These are phyloP conservation scores for Pleoardoris graminearum DNA, from an alignment of 2,329 filamentous ascomycete genomes.

Conservation along the genomic window DNA sequence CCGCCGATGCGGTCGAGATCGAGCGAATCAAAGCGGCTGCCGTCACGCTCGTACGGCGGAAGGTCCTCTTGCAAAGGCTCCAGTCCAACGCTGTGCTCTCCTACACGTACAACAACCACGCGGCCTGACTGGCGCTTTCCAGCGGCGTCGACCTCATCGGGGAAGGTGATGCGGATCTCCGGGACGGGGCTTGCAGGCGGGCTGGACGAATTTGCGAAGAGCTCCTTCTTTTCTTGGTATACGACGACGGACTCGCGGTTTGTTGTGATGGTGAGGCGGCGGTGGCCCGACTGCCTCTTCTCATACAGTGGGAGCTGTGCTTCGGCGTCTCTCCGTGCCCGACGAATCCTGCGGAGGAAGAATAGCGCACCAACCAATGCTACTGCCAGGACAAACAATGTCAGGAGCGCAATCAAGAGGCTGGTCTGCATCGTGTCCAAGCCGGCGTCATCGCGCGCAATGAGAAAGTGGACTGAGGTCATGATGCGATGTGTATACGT, in stretches of 20 bases:
- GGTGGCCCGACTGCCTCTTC: slow-evolving; percentile 56
- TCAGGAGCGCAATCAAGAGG: slow-evolving; percentile 77
- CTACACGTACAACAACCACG: slow-evolving; percentile 88
- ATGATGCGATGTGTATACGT: slow-evolving; percentile 38
- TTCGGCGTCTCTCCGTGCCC: slow-evolving; percentile 51
- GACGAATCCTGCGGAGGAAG: slow-evolving; percentile 70
- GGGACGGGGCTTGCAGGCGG: slow-evolving; percentile 81
- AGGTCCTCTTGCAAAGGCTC: slow-evolving; percentile 81
- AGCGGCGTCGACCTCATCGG: slow-evolving; percentile 84
- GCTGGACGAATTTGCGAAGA: slow-evolving; percentile 74
- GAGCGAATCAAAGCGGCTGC: slow-evolving; percentile 84
- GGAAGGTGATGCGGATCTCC: slow-evolving; percentile 98
- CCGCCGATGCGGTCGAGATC: slow-evolving; percentile 95
- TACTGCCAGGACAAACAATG: slow-evolving; percentile 74
- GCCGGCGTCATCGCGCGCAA: slow-evolving; percentile 53
- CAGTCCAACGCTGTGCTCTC: slow-evolving; percentile 84
- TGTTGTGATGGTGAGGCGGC: slow-evolving; percentile 60
- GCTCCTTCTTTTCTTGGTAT: slow-evolving; percentile 76
- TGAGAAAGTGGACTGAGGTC: slow-evolving; percentile 53
- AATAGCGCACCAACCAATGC: slow-evolving; percentile 69
- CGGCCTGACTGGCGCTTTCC: slow-evolving; percentile 82
- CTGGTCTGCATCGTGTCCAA: slow-evolving; percentile 69
- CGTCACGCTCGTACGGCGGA: slow-evolving; percentile 85
- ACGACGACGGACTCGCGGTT: slow-evolving; percentile 71
- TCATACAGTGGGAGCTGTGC: slow-evolving; percentile 69